Base-by-base conservation (phyloP, 2,329 filamentous ascomycete species). In the Pseudogymnoascus pannorum region DNA sequence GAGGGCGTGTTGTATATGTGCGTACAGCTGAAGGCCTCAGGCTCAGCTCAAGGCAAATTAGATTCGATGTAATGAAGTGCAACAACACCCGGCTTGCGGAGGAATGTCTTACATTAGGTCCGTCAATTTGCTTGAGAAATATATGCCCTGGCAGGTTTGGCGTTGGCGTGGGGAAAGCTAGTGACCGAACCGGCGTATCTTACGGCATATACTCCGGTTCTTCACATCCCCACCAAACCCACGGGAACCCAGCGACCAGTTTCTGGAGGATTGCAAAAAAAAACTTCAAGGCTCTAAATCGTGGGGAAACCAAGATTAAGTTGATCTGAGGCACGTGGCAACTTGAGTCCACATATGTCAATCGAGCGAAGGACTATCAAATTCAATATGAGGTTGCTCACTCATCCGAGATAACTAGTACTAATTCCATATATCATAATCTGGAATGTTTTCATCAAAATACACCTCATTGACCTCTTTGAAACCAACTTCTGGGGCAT, bases 401-500 rank as follows among this genome's bases (percentile, higher is more conserved):
- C n/a, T 35, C 33, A 42, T 42, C 38, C 2, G 18, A 42, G 38
- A 42, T 42, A 42, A 22, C 18, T 42, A 20, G 29, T n/a, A 29
- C 51, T n/a, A 57, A 20, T 29, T 40, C 63, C 63, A 64, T 18
- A 29, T 22, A 24, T 64, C 63, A 24, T 63, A 18, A 29, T 64
- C 62, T 5, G 63, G 62, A 20, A 59, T 31, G 7, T 59, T 58
- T 11, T 61, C 59, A 4, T 44, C 38, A 14, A 33, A 54, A 51
- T 67, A 67, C 8, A 57, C 58, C 60, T 66, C 66, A 18, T 31
- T 54, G 8, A 66, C 59, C 58, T 65, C 61, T 14, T 62, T 38
- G 38, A 67, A 67, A 1, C 65, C 64, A 18, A 67, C 66, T 18
- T 38, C 58, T 12, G 61, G 64, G 1, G 57, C 65, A 20, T 64